Evolutionary conservation across 495 filamentous ascomycete genomes (phyloP), one percentile per base, ranked within the genome.

Genomic region (Sordaria brevicollis): DNA sequence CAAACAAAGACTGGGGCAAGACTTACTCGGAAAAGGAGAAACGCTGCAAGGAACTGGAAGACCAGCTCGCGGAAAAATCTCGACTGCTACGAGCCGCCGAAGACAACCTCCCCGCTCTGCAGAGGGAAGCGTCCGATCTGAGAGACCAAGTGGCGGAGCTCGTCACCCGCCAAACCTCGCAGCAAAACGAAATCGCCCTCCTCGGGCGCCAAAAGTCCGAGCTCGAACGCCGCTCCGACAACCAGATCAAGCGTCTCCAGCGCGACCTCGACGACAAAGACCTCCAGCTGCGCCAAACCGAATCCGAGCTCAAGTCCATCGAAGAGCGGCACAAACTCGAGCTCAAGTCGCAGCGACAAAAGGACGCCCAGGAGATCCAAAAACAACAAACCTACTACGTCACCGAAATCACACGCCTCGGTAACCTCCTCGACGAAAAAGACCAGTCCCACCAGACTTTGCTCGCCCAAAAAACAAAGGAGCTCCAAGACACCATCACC

Each of bases 21-120:
- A 2, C 5, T 8, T 31, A 17, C 0, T 13, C 33, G 25, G 0
- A 0, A 0, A 29, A 62, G 13, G 33, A 62, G 2, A 62, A 31
- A 29, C 49, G 0, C 13, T 25, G 49, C 49, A 5, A 62, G 49
- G 49, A 62, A 6, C 2, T 31, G 1, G 49, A 62, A 29, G 25
- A 62, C 11, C 11, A 17, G 2, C 25, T 62, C 11, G 25, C 7
- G 0, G 13, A 62, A 0, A 62, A 62, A 2, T 62, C 49, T 1
- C 2, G 13, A 25, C 11, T 2, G 25, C 6, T 62, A 6, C 25
- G 49, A 0, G 6, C 13, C 17, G 49, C 25, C 4, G 25, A 62
- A 2, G 49, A 62, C 25, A 15, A 31, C 5, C 49, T 8, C 0
- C 49, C 15, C 0, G 49, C 11, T 17, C 21, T 31, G 0, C 49